phyloP scores from a whole-genome alignment of 768 basidiomycete genomes.

The Glaciozyma martinii region DNA sequence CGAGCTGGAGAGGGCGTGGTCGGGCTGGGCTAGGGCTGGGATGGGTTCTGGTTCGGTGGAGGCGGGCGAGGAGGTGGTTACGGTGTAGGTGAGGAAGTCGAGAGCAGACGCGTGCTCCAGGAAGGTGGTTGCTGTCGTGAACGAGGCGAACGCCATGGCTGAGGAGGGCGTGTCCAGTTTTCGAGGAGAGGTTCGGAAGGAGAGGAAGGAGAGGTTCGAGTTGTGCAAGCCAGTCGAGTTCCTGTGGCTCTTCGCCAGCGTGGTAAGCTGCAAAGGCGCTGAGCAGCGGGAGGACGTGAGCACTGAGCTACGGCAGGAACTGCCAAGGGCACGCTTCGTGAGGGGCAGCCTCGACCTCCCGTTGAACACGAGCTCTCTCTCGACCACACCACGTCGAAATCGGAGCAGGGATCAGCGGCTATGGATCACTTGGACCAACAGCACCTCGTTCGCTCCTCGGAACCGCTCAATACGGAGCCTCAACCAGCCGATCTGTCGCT shows the following conservation, averaged over 20 bases:
- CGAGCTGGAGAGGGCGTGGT: conserved; percentile 64
- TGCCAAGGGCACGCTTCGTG: too few relatives aligned
- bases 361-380: too few relatives aligned
- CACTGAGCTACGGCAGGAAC: too few relatives aligned
- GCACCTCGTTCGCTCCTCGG: conserved; percentile 22
- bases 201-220: neutral
- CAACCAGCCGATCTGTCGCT: conserved; percentile 50
- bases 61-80: neutral
- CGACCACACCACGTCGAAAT: too few relatives aligned
- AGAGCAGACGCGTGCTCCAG: conserved; percentile 8
- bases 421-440: neutral
- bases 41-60: neutral
- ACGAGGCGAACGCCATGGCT: conserved; percentile 2
- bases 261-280: too few relatives aligned
- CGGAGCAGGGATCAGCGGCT: too few relatives aligned
- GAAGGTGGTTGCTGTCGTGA: neutral
- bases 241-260: too few relatives aligned
- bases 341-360: too few relatives aligned
- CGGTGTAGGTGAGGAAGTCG: conserved; percentile 22
- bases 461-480: conserved; percentile 66
- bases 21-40: conserved; percentile 44
- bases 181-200: too few relatives aligned
- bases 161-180: too few relatives aligned
- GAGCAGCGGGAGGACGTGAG: too few relatives aligned
- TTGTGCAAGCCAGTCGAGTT: neutral